Evolutionary conservation across 306 rosid species (phyloP).

Genomic region (Trichosanthes cucumerina): DNA sequence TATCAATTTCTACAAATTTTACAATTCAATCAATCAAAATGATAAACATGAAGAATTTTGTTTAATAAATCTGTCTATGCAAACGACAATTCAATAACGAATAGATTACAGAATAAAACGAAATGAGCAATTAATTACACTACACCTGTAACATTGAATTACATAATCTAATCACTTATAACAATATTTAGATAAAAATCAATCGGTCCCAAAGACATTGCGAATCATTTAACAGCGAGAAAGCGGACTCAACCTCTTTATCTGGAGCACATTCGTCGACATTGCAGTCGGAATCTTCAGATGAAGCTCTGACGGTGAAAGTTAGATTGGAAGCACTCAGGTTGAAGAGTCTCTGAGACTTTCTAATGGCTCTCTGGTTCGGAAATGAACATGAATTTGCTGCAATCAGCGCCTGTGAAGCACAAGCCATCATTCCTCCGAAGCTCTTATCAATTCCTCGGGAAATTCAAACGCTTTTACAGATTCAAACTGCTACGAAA

Average conservation of each 20-base stretch:
- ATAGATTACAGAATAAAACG: not conserved
- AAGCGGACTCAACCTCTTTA: slow-evolving; percentile 55
- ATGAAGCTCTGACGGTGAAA: slow-evolving; percentile 46
- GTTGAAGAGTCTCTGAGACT: slow-evolving; percentile 22
- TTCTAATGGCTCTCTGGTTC: slow-evolving; percentile 29
- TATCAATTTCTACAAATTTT: not conserved
- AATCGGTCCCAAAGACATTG: not conserved
- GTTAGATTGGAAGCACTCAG: slow-evolving; percentile 1
- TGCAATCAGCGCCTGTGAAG: slow-evolving; percentile 60
- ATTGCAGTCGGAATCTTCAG: slow-evolving; percentile 75
- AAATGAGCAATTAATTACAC: not conserved
- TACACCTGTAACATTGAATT: not conserved
- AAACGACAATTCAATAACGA: not conserved
- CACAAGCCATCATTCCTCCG: slow-evolving; percentile 34
- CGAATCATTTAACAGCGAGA: not conserved
- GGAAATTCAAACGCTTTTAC: not conserved
- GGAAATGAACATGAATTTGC: slow-evolving; percentile 47
- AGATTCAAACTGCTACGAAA: not conserved
- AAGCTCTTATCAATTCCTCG: not conserved
- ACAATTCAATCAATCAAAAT: not conserved
- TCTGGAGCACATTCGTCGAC: slow-evolving; percentile 90
- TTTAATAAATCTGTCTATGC: not conserved
- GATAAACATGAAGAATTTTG: not conserved
- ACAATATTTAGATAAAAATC: not conserved
- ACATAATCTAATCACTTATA: not conserved